These are phyloP conservation scores for Rhododendron mucronatum DNA, from an alignment of 148 eudicot genomes.

Conservation along the genomic window DNA sequence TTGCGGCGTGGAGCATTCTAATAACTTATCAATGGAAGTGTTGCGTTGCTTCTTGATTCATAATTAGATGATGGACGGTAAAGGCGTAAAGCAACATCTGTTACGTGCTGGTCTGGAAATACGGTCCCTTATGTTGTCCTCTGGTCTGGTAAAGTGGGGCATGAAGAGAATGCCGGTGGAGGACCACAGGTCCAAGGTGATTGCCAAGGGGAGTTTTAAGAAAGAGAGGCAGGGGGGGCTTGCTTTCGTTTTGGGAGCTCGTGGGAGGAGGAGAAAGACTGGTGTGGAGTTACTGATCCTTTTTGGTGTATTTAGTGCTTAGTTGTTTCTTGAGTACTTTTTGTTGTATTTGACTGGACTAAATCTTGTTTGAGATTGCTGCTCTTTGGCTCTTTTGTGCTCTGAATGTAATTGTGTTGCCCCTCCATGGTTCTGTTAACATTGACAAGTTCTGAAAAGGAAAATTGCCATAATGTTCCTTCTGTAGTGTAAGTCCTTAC, in stretches of 20 bases:
- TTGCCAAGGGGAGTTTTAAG: not conserved
- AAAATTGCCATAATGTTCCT: not conserved
- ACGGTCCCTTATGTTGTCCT: not conserved
- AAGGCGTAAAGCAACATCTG: not conserved
- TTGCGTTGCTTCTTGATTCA: not conserved
- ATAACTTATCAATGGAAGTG: not conserved
- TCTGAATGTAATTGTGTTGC: not conserved
- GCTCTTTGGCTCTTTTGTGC: not conserved
- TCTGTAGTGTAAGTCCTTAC: not conserved
- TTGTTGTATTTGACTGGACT: not conserved
- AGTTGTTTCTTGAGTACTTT: not conserved
- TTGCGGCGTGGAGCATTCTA: not conserved
- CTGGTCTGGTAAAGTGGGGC: not conserved
- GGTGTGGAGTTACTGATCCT: not conserved
- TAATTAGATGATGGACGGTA: not conserved
- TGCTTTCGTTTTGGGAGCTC: not conserved
- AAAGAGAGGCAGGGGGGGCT: not conserved
- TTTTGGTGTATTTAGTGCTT: not conserved
- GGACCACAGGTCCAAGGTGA: not conserved
- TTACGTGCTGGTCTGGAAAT: not conserved
- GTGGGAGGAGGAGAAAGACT: not conserved
- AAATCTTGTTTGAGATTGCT: not conserved
- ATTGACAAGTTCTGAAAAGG: not conserved
- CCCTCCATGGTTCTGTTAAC: not conserved
- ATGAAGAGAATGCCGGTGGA: not conserved